These are phyloP conservation scores for Starmerella ratchasimensis DNA, from an alignment of 805 yeast genomes.

Conservation along the genomic window DNA sequence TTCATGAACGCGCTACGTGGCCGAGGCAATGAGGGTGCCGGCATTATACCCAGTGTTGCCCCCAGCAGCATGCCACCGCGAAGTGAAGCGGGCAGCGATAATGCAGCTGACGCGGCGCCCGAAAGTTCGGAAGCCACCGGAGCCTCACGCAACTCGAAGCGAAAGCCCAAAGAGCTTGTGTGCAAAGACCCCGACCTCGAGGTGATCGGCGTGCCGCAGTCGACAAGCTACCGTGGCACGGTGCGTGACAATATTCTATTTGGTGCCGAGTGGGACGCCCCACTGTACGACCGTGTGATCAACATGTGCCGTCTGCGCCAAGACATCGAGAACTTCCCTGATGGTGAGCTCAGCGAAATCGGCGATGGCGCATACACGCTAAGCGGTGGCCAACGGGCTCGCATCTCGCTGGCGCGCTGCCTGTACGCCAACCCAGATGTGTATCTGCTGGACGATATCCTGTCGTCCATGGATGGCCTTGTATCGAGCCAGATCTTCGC, in stretches of 20 bases:
- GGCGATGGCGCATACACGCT: constrained; percentile 92
- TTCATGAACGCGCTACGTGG: constrained; percentile 66
- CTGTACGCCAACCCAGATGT: constrained; percentile 83
- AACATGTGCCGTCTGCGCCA: constrained; percentile 67
- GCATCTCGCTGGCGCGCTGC: constrained; percentile 82
- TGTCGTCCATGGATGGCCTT: constrained; percentile 90
- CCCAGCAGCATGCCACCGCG: too few relatives aligned
- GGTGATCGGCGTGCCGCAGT: constrained; percentile 57
- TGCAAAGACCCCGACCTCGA: constrained; percentile 34
- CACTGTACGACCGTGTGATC: constrained; percentile 41
- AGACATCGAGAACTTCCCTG: constrained; percentile 61
- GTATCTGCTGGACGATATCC: constrained; percentile 75
- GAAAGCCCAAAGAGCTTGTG: too few relatives aligned
- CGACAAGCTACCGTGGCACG: constrained; percentile 88
- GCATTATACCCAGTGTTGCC: constrained; percentile 53
- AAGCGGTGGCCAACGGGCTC: constrained; percentile 91
- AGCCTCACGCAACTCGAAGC: too few relatives aligned
- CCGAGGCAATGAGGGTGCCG: constrained; percentile 47
- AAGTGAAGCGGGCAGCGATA: too few relatives aligned
- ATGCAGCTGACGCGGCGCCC: too few relatives aligned
- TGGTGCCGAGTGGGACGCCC: constrained; percentile 70
- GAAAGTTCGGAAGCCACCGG: too few relatives aligned
- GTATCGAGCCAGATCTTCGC: constrained; percentile 70
- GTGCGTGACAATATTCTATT: constrained; percentile 64
- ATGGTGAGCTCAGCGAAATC: constrained; percentile 78